Conservation (phyloP, 2,329 filamentous ascomycete species). For the Dactylellina sp. region DNA sequence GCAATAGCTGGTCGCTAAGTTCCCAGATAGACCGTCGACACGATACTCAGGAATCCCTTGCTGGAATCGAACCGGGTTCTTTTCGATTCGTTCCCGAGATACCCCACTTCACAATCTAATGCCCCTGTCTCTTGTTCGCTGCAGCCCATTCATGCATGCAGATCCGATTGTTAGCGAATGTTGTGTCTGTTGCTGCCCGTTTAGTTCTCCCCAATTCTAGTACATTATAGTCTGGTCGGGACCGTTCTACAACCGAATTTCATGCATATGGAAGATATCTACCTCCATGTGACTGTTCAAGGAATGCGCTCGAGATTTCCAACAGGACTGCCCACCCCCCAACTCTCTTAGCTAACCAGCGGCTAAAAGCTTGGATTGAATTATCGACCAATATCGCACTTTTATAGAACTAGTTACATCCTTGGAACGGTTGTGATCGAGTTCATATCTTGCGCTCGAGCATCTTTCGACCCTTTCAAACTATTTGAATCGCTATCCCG, state of each 20-base stretch:
- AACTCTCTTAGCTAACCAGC: background rate
- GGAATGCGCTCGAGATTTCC: conserved; percentile 7
- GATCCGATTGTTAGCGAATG: conserved; percentile 1
- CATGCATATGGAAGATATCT: conserved; percentile 8
- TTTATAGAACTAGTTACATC: background rate
- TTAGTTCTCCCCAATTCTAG: background rate
- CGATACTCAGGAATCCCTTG: no score
- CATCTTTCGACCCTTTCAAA: background rate
- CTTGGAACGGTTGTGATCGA: background rate
- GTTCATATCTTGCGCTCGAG: background rate
- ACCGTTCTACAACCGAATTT: background rate
- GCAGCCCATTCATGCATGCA: background rate
- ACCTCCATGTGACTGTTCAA: conserved; percentile 11
- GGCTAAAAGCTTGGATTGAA: background rate
- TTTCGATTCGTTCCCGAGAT: no score
- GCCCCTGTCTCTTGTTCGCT: background rate
- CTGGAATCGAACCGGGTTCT: no score
- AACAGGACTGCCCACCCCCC: background rate
- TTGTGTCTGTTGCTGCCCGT: conserved; percentile 4
- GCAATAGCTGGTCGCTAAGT: no score
- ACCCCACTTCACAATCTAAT: no score
- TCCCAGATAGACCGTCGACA: no score
- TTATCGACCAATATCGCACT: background rate
- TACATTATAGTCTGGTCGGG: background rate
- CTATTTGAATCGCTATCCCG: background rate